phyloP scores from a whole-genome alignment of 164 flowering plant genomes.

The Stephania yunnanensis region DNA sequence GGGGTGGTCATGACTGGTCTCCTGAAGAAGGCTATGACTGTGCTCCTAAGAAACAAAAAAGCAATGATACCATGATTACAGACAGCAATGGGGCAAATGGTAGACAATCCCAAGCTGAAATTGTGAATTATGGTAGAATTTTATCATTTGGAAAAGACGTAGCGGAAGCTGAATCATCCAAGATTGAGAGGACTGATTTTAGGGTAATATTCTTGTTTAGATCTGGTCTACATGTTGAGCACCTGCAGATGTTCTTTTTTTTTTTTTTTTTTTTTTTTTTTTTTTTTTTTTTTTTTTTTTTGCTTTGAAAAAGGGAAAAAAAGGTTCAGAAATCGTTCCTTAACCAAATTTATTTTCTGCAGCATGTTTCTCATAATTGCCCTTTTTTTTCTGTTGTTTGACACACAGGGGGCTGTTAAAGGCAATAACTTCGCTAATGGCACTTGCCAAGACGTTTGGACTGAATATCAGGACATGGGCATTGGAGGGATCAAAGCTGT shows the following conservation, averaged over 20 bases:
- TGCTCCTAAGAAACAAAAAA: slow-evolving; percentile 32
- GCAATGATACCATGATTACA: slow-evolving; percentile 28
- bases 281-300: too few species aligned
- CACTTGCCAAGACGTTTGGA: slow-evolving; percentile 70
- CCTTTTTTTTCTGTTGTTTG: neutral
- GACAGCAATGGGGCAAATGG: slow-evolving; percentile 17
- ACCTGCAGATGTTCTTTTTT: neutral
- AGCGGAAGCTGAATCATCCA: slow-evolving; percentile 51
- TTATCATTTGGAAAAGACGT: slow-evolving; percentile 80
- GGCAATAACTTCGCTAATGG: slow-evolving; percentile 44
- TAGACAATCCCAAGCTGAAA: slow-evolving; percentile 18
- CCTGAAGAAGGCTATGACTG: slow-evolving; percentile 69
- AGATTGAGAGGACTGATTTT: slow-evolving; percentile 64
- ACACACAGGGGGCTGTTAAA: slow-evolving; percentile 58
- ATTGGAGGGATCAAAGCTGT: slow-evolving; percentile 59
- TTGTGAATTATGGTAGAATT: slow-evolving; percentile 65
- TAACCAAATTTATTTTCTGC: neutral
- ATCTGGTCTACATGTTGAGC: neutral
- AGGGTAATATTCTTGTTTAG: slow-evolving; percentile 36
- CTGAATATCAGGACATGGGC: slow-evolving; percentile 86
- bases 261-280: too few species aligned
- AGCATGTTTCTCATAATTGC: neutral
- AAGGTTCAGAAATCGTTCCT: neutral
- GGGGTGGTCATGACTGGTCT: slow-evolving; percentile 95
- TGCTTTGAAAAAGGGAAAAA: neutral